A percentile compares a stretch with the other conserved stretches of the same genome.
Conservation (phyloP, 805 yeast species). For the Zygosaccharomyces pseudorouxii region DNA sequence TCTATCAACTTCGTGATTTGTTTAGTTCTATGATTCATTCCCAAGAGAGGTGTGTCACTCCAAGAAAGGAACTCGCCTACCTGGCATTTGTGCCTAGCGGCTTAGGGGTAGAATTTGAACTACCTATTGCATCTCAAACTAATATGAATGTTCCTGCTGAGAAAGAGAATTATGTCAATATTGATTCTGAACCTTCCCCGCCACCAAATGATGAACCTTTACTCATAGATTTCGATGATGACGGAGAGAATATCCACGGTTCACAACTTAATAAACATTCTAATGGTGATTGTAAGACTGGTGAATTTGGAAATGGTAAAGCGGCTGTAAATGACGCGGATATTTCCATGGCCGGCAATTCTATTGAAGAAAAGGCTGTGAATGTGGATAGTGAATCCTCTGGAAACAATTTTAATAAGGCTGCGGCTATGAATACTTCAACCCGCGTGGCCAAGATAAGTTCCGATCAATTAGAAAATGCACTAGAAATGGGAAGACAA, state of each 20-base stretch:
- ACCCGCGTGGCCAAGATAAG: conserved; percentile 35
- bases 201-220: conserved; percentile 6
- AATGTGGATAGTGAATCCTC: neutral
- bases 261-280: neutral
- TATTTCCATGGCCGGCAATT: conserved; percentile 8
- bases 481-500: conserved; percentile 80
- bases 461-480: conserved; percentile 64
- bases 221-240: conserved; percentile 5
- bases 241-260: conserved; percentile 1
- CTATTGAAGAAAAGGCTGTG: neutral
- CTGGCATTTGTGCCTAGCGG: conserved; percentile 76
- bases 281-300: neutral
- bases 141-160: neutral
- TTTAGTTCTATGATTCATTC: conserved; percentile 68
- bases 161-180: neutral
- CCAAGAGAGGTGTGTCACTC: conserved; percentile 61
- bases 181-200: conserved; percentile 5
- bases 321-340: conserved; percentile 1
- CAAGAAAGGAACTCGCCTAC: conserved; percentile 79
- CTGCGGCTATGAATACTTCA: conserved; percentile 16
- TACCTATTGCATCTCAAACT: neutral
- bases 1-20: conserved; percentile 63
- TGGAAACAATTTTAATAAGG: conserved; percentile 11
- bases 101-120: conserved; percentile 56
- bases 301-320: neutral